These are phyloP conservation scores for Torulaspora delbrueckii DNA, from an alignment of 805 yeast species.

Conservation along the genomic window DNA sequence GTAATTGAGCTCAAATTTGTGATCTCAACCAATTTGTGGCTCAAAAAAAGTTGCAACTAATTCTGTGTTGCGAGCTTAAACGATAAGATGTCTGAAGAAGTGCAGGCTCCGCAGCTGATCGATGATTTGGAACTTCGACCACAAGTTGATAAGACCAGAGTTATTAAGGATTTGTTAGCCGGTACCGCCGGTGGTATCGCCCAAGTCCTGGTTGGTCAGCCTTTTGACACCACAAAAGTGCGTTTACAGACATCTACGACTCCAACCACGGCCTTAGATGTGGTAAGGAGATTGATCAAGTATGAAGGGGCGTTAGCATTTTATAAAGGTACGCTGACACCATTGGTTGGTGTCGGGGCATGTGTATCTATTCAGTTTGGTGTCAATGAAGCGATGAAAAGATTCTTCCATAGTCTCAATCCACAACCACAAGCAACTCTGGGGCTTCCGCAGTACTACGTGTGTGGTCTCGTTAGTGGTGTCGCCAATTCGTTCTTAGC, in stretches of 20 bases:
- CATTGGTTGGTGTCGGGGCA: constrained; percentile 93
- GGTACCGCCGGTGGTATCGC: constrained; percentile 96
- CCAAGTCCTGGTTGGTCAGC: constrained; percentile 93
- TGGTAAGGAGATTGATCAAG: constrained; percentile 59
- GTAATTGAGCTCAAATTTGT: background rate
- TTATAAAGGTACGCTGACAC: constrained; percentile 91
- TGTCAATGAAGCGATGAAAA: constrained; percentile 89
- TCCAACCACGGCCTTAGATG: constrained; percentile 66
- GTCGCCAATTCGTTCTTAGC: constrained; percentile 84
- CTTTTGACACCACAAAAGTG: constrained; percentile 92
- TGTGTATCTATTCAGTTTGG: constrained; percentile 96
- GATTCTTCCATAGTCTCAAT: constrained; percentile 51
- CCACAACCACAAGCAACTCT: constrained; percentile 34
- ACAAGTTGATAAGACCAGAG: constrained; percentile 22
- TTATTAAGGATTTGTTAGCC: constrained; percentile 69
- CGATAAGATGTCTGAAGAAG: constrained; percentile 33
- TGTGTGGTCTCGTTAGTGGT: constrained; percentile 90
- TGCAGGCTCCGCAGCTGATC: constrained; percentile 31
- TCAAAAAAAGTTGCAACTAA: background rate
- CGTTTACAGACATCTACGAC: constrained; percentile 85
- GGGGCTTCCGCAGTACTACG: constrained; percentile 61
- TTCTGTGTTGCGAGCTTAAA: background rate
- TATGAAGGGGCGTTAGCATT: constrained; percentile 85
- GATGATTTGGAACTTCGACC: constrained; percentile 27
- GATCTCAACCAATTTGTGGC: background rate